Base-by-base conservation (phyloP, 1,139 yeast species). In the Eremothecium coryli region DNA sequence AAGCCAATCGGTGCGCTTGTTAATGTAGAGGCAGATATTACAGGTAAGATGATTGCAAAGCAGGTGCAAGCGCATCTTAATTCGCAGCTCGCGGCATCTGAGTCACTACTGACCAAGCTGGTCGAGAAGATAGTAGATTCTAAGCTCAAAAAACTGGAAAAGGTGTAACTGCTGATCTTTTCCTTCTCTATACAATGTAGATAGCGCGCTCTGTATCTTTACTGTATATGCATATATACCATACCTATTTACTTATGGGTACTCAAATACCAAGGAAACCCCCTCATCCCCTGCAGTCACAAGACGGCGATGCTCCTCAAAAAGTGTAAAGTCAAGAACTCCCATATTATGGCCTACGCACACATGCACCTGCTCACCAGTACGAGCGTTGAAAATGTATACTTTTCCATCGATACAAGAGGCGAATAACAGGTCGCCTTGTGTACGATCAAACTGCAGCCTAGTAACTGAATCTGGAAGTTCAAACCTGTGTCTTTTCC, bases 231-330 rank as follows among this genome's bases (percentile, higher is more conserved):
- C n/a, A n/a, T n/a, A n/a, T n/a, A n/a, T n/a, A n/a, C n/a, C n/a
- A n/a, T n/a, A n/a, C n/a, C n/a, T n/a, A n/a, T n/a, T n/a, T n/a
- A n/a, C n/a, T n/a, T n/a, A 15, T 20, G 7, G 22, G 22, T 20
- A 48, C 38, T 69, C 67, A 50, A 77, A 88, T 5, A 90, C 73
- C 46, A 90, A 66, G 5, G 94, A 76, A 23, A 90, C 96, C 45
- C 95, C 95, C 58, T 90, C 98, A 57, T 90, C 98, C 42, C 97
- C 97, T n/a, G 96, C 98, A 18, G 96, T 84, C 26, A 86, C 71
- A 33, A 93, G 54, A 53, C 80, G 76, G 38, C 70, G 69, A 26
- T 84, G 88, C 29, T 70, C 62, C n/a, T 74, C 74, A 26, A 66
- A 55, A 30, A 76, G 50, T 10, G 80, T 74, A 56, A 88, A 86